Conservation (phyloP, 2,329 filamentous ascomycete genomes). For the Fusarium sulawesiense region DNA sequence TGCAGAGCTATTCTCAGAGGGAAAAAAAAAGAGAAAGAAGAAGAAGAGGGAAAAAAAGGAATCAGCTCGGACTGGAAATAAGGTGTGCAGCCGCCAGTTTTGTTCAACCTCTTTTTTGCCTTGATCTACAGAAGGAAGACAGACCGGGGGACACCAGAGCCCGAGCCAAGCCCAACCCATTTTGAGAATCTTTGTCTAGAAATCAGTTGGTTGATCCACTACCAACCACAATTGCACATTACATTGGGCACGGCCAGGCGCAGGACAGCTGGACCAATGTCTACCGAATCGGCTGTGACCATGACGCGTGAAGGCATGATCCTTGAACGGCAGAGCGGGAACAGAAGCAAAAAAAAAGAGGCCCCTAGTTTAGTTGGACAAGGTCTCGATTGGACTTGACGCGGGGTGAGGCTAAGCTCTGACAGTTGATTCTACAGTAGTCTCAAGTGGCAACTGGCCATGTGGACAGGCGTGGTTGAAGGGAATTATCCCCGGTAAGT, state of each 20-base stretch:
- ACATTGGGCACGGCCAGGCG: conserved; percentile 36
- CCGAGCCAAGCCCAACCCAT: conserved; percentile 43
- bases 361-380: conserved; percentile 15
- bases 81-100: conserved; percentile 22
- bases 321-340: conserved; percentile 29
- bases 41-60: conserved; percentile 16
- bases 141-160: conserved; percentile 30
- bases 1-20: conserved; percentile 20
- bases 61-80: conserved; percentile 9
- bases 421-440: conserved; percentile 4
- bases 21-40: conserved; percentile 3
- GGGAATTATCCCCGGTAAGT: conserved; percentile 21
- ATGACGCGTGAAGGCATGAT: conserved; percentile 34
- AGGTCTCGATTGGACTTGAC: conserved; percentile 29
- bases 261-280: conserved; percentile 34
- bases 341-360: background rate
- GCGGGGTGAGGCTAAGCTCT: conserved; percentile 10
- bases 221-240: conserved; percentile 28
- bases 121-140: conserved; percentile 9
- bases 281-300: conserved; percentile 6
- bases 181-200: conserved; percentile 27
- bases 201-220: conserved; percentile 40
- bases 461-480: conserved; percentile 40
- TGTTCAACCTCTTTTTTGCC: conserved; percentile 21
- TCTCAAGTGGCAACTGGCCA: conserved; percentile 33